These are phyloP conservation scores for Letharia columbiana DNA, from an alignment of 495 filamentous ascomycete genomes.

Conservation along the genomic window DNA sequence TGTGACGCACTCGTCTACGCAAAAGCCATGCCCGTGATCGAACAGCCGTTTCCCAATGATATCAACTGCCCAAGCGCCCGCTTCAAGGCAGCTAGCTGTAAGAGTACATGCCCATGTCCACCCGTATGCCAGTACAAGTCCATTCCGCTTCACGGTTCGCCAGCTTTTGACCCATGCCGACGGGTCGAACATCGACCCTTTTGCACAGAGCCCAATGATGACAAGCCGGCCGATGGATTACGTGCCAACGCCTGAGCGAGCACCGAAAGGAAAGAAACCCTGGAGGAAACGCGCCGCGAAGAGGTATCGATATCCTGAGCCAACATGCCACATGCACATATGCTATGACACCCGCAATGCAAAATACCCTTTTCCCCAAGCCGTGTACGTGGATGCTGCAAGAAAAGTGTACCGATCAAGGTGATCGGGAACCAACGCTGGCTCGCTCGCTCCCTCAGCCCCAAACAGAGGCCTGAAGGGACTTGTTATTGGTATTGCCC, in stretches of 20 bases:
- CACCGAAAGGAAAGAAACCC: background rate
- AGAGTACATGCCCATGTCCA: background rate
- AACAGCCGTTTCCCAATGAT: background rate
- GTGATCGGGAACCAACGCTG: background rate
- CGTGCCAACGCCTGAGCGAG: background rate
- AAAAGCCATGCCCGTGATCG: background rate
- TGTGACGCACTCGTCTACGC: background rate
- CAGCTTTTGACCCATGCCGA: background rate
- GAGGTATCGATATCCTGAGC: slow-evolving; percentile 4
- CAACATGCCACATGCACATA: slow-evolving; percentile 1
- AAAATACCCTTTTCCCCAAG: background rate
- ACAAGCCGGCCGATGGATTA: too few species aligned
- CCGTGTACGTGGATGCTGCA: background rate
- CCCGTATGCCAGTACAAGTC: background rate
- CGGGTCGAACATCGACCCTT: background rate
- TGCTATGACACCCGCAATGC: slow-evolving; percentile 4
- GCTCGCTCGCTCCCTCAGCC: slow-evolving; percentile 1
- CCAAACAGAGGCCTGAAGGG: slow-evolving; percentile 19
- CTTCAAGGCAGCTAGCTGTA: background rate
- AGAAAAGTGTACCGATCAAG: background rate
- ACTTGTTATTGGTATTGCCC: slow-evolving; percentile 43
- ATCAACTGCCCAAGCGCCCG: background rate
- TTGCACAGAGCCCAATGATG: background rate
- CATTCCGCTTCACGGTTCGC: background rate
- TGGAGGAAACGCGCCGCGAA: background rate